Evolutionary conservation across 2,329 filamentous ascomycete species (phyloP).

Genomic region (Neopestalotiopsis sp.): DNA sequence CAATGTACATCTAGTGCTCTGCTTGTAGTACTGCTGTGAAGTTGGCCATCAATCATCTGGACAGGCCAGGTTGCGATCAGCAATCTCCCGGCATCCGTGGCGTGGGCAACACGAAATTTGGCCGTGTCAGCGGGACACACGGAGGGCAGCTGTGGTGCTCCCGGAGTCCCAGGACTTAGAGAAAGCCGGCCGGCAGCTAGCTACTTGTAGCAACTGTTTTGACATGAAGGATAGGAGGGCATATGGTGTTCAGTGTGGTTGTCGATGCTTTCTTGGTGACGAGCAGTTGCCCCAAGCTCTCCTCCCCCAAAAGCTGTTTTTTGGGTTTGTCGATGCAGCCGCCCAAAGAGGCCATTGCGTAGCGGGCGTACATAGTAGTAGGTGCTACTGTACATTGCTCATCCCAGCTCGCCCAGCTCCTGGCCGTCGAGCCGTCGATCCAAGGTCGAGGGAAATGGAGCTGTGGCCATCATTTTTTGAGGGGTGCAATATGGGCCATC

Average conservation of each 20-base stretch:
- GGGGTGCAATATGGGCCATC: neutral
- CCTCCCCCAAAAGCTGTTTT: neutral
- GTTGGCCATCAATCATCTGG: neutral
- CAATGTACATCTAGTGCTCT: slow-evolving; percentile 1
- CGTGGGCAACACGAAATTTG: slow-evolving; percentile 6
- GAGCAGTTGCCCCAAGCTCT: slow-evolving; percentile 17
- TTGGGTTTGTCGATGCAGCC: slow-evolving; percentile 12
- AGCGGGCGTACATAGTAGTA: neutral
- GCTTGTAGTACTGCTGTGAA: neutral
- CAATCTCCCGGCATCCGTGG: slow-evolving; percentile 14
- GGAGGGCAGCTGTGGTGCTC: neutral
- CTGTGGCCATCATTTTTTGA: slow-evolving; percentile 9
- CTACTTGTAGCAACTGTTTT: neutral
- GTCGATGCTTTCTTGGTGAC: slow-evolving; percentile 11
- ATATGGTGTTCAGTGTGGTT: slow-evolving; percentile 6
- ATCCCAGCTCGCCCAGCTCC: neutral
- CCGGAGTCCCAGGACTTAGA: neutral
- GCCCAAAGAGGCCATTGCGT: neutral
- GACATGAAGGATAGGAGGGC: slow-evolving; percentile 8
- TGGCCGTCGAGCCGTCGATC: neutral
- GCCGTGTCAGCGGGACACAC: neutral
- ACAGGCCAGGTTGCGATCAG: slow-evolving; percentile 12
- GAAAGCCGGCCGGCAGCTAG: neutral
- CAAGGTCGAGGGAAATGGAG: slow-evolving; percentile 5
- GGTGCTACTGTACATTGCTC: neutral